phyloP scores from a whole-genome alignment of 257 asterid genomes.

The Schizonepeta tenuifolia region DNA sequence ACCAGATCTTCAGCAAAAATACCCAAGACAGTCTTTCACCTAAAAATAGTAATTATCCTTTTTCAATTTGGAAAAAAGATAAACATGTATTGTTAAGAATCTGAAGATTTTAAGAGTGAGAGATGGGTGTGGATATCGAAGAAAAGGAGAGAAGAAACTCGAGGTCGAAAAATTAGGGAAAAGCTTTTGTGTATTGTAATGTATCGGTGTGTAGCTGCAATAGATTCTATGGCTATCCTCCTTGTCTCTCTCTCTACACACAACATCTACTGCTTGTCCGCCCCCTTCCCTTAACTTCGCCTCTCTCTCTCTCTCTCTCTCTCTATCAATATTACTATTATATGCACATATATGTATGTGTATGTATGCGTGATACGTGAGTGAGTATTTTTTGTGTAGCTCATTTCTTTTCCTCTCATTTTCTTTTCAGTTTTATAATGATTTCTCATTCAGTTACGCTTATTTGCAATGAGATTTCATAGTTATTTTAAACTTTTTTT shows the following conservation, averaged over 20 bases:
- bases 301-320: too few species aligned
- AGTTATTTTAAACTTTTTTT: too few species aligned
- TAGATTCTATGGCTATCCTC: constrained; percentile 31
- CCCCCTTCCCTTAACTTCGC: too few species aligned
- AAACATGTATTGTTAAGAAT: background rate
- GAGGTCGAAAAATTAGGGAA: constrained; percentile 4
- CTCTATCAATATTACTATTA: too few species aligned
- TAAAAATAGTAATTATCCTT: background rate
- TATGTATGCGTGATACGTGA: too few species aligned
- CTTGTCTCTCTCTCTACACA: constrained; percentile 22
- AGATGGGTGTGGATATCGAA: constrained; percentile 23
- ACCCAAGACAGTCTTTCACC: constrained; percentile 14
- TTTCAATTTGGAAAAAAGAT: background rate
- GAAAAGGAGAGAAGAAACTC: background rate
- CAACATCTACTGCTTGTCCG: constrained; percentile 8
- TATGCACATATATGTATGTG: too few species aligned
- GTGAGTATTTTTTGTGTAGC: too few species aligned
- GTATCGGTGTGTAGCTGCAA: constrained; percentile 23
- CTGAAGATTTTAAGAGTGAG: constrained; percentile 7
- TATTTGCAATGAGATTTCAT: too few species aligned
- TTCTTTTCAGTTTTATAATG: too few species aligned
- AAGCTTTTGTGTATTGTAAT: constrained; percentile 22
- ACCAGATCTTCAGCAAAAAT: constrained; percentile 40
- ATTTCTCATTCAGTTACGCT: too few species aligned
- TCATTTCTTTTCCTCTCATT: too few species aligned